Percentiles rank a stretch among this genome's conserved stretches.
phyloP scores from a whole-genome alignment of 805 yeast genomes.

The Monosporozyma aerobia region DNA sequence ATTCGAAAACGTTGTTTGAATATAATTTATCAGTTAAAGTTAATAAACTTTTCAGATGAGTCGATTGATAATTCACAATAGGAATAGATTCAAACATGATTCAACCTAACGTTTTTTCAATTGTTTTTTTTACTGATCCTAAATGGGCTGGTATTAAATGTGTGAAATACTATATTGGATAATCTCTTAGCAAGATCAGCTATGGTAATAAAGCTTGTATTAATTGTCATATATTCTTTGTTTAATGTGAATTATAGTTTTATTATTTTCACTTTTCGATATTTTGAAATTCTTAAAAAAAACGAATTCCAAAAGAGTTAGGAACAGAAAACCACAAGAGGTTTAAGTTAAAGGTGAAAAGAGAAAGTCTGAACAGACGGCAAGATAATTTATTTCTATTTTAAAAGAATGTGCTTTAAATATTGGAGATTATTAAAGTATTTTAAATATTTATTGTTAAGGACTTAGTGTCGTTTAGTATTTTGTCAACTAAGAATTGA shows the following conservation, averaged over 20 bases:
- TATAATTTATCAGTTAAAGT: constrained; percentile 31
- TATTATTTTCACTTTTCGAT: not conserved
- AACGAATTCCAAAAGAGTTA: not conserved
- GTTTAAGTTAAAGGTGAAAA: no score
- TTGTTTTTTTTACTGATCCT: not conserved
- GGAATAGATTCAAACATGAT: constrained; percentile 9
- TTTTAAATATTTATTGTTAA: no score
- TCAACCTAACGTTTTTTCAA: not conserved
- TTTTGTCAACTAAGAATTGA: no score
- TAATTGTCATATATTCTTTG: not conserved
- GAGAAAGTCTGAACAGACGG: not conserved
- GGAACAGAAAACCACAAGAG: not conserved
- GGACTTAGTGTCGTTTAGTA: no score
- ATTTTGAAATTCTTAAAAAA: not conserved
- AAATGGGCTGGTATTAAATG: not conserved
- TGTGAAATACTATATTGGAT: not conserved
- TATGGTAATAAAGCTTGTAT: not conserved
- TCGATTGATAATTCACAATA: constrained; percentile 23
- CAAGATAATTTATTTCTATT: no score
- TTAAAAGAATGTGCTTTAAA: no score
- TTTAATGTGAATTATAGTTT: not conserved
- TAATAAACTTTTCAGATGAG: constrained; percentile 27
- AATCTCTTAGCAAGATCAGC: not conserved
- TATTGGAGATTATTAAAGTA: no score
- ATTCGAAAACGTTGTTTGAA: constrained; percentile 35